These are phyloP conservation scores for Xeromyces bisporus DNA, from an alignment of 495 filamentous ascomycete genomes.

Conservation along the genomic window DNA sequence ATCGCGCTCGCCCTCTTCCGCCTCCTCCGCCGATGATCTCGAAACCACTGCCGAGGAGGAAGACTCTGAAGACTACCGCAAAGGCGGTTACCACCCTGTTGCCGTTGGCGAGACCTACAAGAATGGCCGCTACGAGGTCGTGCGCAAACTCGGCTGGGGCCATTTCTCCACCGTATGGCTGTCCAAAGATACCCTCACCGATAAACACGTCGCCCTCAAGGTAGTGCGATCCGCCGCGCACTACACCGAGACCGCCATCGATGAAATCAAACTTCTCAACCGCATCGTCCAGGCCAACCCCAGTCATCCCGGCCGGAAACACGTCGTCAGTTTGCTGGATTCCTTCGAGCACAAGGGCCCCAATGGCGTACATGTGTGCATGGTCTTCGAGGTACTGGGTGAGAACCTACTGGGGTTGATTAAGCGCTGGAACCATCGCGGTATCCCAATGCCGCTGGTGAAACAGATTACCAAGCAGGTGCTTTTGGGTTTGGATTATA, in stretches of 20 bases:
- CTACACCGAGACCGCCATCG: slow-evolving; percentile 97
- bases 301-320: slow-evolving; percentile 77
- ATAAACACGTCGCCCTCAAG: slow-evolving; percentile 93
- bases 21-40: slow-evolving; percentile 65
- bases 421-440: slow-evolving; percentile 95
- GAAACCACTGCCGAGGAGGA: slow-evolving; percentile 95
- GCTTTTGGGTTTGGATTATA: slow-evolving; percentile 82
- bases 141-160: slow-evolving; percentile 95
- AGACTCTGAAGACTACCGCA: slow-evolving; percentile 98
- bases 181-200: slow-evolving; percentile 75
- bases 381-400: slow-evolving; percentile 96
- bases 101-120: slow-evolving; percentile 91
- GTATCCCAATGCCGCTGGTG: slow-evolving; percentile 88
- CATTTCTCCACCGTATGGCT: slow-evolving; percentile 99
- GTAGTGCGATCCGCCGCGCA: slow-evolving; percentile 93
- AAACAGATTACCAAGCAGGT: slow-evolving; percentile 99
- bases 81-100: slow-evolving; percentile 94
- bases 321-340: slow-evolving; percentile 89
- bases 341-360: slow-evolving; percentile 97
- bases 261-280: slow-evolving; percentile 96
- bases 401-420: slow-evolving; percentile 93
- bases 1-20: slow-evolving; percentile 66
- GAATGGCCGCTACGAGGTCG: slow-evolving; percentile 87
- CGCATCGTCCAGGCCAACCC: slow-evolving; percentile 92
- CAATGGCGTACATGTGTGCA: slow-evolving; percentile 92